Conservation (phyloP, 2,329 filamentous ascomycete species). For the Colletotrichum magnum region DNA sequence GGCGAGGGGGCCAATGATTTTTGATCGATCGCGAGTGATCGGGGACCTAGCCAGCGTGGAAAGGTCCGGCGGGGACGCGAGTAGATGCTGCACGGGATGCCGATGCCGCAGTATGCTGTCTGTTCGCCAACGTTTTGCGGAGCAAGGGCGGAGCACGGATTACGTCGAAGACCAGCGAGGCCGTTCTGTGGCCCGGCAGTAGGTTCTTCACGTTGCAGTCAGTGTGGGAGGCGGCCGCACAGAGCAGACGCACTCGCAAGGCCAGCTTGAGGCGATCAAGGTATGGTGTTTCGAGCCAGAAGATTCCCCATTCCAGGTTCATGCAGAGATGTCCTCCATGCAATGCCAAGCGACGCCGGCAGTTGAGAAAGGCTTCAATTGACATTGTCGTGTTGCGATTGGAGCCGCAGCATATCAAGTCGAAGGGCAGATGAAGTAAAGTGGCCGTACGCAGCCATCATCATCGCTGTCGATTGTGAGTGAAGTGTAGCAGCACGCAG, state of each 20-base stretch:
- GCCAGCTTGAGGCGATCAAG: conserved; percentile 5
- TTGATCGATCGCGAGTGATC: conserved; percentile 22
- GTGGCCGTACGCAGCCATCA: background rate
- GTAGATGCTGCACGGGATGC: conserved; percentile 9
- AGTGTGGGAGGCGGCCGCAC: conserved; percentile 15
- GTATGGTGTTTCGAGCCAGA: conserved; percentile 14
- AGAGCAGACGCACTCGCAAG: conserved; percentile 35
- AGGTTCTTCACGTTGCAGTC: background rate
- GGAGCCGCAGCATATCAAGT: conserved; percentile 16
- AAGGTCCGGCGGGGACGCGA: conserved; percentile 20
- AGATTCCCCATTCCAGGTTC: conserved; percentile 6
- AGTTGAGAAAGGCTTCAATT: no score
- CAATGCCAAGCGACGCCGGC: background rate
- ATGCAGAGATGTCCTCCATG: conserved; percentile 25
- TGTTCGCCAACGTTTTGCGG: conserved; percentile 25
- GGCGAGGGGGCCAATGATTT: conserved; percentile 24
- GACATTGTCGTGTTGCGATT: background rate
- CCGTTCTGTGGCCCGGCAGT: conserved; percentile 22
- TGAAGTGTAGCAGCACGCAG: background rate
- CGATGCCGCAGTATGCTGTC: background rate
- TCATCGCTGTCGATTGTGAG: background rate
- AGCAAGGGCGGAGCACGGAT: conserved; percentile 25
- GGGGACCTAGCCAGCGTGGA: conserved; percentile 3
- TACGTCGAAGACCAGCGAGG: conserved; percentile 14
- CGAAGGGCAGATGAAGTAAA: background rate